These are phyloP conservation scores for Dothistroma septosporum DNA, from an alignment of 2,329 filamentous ascomycete species.

Conservation along the genomic window DNA sequence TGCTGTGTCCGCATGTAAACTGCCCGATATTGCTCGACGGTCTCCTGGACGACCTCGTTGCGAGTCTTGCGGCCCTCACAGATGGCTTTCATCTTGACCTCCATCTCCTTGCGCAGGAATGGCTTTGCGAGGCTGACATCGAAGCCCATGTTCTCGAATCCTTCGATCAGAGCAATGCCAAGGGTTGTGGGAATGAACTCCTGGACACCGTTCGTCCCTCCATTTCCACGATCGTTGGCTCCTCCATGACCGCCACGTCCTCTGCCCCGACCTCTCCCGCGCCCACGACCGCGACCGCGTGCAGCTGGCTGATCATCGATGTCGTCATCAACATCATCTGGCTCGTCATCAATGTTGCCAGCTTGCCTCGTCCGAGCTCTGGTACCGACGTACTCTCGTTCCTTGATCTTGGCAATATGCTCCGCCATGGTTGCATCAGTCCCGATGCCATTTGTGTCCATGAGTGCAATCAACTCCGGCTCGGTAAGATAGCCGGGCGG, in stretches of 20 bases:
- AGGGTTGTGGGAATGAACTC: constrained; percentile 92
- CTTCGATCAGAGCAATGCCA: constrained; percentile 85
- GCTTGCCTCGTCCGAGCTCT: constrained; percentile 42
- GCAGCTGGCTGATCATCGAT: constrained; percentile 37
- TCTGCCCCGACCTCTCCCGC: constrained; percentile 35
- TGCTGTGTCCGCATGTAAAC: constrained; percentile 80
- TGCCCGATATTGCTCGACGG: constrained; percentile 77
- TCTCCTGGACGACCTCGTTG: constrained; percentile 72
- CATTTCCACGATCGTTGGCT: constrained; percentile 45
- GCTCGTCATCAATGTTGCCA: constrained; percentile 25
- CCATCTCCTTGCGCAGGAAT: constrained; percentile 96
- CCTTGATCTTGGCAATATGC: constrained; percentile 93
- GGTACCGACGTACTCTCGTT: constrained; percentile 77
- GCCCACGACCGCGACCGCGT: constrained; percentile 36
- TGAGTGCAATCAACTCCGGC: constrained; percentile 88
- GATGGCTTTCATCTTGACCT: constrained; percentile 92
- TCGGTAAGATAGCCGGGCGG: constrained; percentile 86
- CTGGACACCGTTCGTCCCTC: constrained; percentile 54
- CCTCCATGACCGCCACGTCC: constrained; percentile 49
- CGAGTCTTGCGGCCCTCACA: constrained; percentile 79
- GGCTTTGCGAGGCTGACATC: constrained; percentile 92
- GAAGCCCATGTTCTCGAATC: constrained; percentile 90
- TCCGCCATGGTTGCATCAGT: constrained; percentile 99
- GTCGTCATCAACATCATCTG: constrained; percentile 36
- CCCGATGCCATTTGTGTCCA: constrained; percentile 98